Conservation (phyloP, 2,329 filamentous ascomycete genomes). For the Cladosporium sp. region DNA sequence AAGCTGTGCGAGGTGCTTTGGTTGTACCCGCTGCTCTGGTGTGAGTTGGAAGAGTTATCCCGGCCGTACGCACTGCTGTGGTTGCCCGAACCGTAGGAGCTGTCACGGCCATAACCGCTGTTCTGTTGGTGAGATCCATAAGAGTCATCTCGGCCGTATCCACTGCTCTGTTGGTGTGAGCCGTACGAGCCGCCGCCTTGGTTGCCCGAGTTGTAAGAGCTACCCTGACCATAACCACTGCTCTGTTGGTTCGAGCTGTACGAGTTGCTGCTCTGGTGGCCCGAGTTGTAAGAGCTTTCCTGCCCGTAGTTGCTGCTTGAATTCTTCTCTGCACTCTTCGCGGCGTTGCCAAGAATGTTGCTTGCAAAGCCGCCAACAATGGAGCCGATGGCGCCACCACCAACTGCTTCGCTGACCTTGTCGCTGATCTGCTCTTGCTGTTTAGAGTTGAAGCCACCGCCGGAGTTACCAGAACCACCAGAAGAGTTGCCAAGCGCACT, state of each 20-base stretch:
- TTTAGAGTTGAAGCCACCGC: conserved; percentile 35
- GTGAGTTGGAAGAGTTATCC: conserved; percentile 40
- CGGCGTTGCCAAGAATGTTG: conserved; percentile 55
- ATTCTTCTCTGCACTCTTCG: conserved; percentile 20
- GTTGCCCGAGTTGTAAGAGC: conserved; percentile 51
- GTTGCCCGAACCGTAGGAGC: conserved; percentile 58
- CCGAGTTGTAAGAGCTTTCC: conserved; percentile 14
- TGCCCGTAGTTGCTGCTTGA: conserved; percentile 54
- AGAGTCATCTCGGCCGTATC: conserved; percentile 46
- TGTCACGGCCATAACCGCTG: conserved; percentile 58
- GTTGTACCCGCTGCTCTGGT: conserved; percentile 52
- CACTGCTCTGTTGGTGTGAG: conserved; percentile 53
- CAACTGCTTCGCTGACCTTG: conserved; percentile 59
- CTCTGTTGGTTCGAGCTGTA: conserved; percentile 56
- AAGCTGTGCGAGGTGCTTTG: background rate
- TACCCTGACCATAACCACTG: conserved; percentile 58
- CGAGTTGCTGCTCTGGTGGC: conserved; percentile 53
- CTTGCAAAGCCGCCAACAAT: conserved; percentile 69
- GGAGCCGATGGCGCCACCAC: conserved; percentile 66
- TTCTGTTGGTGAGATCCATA: conserved; percentile 51
- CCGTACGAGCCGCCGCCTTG: conserved; percentile 60
- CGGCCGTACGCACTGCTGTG: conserved; percentile 50
- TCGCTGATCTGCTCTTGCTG: conserved; percentile 45
- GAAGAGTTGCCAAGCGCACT: conserved; percentile 5
- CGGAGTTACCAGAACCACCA: conserved; percentile 40